These are phyloP conservation scores for Penicillium sp. DNA, from an alignment of 2,329 filamentous ascomycete species.

Conservation along the genomic window DNA sequence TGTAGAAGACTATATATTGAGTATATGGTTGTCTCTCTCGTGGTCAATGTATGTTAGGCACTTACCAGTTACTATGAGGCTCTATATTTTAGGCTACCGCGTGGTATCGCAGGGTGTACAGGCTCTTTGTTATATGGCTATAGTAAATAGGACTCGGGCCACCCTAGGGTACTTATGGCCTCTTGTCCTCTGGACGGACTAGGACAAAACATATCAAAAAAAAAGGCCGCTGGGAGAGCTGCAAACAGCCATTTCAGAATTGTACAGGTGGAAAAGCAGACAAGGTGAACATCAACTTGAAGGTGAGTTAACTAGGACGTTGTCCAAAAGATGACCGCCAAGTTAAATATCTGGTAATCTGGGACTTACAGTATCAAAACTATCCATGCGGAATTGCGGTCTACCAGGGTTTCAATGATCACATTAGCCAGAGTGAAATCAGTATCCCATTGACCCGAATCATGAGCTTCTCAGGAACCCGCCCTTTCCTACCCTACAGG, in stretches of 20 bases:
- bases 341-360: too few relatives aligned
- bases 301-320: background rate
- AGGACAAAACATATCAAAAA: background rate
- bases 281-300: background rate
- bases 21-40: too few relatives aligned
- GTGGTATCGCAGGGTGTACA: too few relatives aligned
- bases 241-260: background rate
- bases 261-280: too few relatives aligned
- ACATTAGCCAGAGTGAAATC: background rate
- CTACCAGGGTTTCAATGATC: background rate
- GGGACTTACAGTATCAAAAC: background rate
- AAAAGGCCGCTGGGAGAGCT: background rate
- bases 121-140: too few relatives aligned
- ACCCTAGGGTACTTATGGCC: background rate
- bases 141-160: too few relatives aligned
- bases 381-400: background rate
- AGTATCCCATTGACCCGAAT: background rate
- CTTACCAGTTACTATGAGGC: background rate
- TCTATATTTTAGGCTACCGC: too few relatives aligned
- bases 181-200: background rate
- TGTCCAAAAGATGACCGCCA: background rate
- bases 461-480: background rate
- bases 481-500: background rate
- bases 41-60: too few relatives aligned
- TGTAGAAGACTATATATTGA: too few relatives aligned